Evolutionary conservation across 805 yeast species (phyloP), one percentile per base, ranked within the genome.

Genomic region (Groenewaldozyma tartarivorans): DNA sequence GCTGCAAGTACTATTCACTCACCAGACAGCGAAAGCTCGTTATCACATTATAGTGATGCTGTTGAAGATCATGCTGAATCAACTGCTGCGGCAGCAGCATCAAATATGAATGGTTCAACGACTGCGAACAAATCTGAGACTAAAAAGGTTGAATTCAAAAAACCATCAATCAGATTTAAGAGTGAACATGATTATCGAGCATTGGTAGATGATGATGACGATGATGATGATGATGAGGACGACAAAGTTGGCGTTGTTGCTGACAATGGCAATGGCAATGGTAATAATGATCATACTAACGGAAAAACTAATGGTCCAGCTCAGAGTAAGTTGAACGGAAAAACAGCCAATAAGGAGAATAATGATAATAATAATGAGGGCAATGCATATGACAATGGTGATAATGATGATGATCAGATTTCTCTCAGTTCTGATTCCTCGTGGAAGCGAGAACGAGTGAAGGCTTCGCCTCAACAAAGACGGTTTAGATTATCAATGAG

Each of bases 371-470:
- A 7, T 24, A 9, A 24, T 24, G 11, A 33, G 17, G 22, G 11
- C 9, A 24, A 11, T 5, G 36, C 31, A 11, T 17, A 29, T 26
- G 40, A 35, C 18, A 30, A 31, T 31, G 39, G 31, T 13, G 48
- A 40, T 13, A 46, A 46, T 15, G 41, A 37, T 30, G 39, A 48
- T 19, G 53, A 50, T 29, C 38, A 31, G 11, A 45, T 48, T 3
- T 50, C 53, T 5, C 33, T 49, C 21, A 47, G 45, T 29, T 48
- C 53, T 7, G 54, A 50, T 18, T 50, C 54, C 21, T 50, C 54
- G 22, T 50, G 49, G 49, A 41, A 45, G 20, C 33, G 45, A 15
- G 53, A 49, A 15, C 51, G 53, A 20, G 35, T 40, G 5, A 20
- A 33, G 4, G 21, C 31, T 2, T 21, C 30, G 16, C 19, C 30